Evolutionary conservation across 139 green algal species (phyloP).

Genomic region (Mesotaenium endlicherianum): DNA sequence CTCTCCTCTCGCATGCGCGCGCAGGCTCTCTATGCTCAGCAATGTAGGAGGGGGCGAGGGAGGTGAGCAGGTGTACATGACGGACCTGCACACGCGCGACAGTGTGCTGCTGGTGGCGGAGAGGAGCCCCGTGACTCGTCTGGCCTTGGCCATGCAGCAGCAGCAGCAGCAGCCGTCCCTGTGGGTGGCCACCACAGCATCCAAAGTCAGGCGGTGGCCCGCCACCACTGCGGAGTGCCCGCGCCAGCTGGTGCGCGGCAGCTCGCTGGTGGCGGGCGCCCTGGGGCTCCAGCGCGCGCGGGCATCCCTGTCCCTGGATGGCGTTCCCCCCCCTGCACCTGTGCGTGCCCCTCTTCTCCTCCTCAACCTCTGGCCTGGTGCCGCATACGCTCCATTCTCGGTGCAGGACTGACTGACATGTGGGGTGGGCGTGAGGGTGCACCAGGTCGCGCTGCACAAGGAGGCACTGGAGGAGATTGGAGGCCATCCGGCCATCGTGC

Average conservation of each 20-base stretch:
- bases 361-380: no score
- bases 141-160: no score
- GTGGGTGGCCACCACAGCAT: constrained; percentile 65
- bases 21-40: background rate
- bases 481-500: constrained; percentile 39
- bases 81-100: constrained; percentile 63
- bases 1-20: background rate
- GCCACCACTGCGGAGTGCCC: background rate
- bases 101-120: constrained; percentile 74
- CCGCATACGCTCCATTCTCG: no score
- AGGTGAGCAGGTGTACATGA: constrained; percentile 59
- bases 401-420: background rate
- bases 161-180: no score
- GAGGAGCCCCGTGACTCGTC: constrained; percentile 59
- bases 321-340: background rate
- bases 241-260: no score
- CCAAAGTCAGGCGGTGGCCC: constrained; percentile 48
- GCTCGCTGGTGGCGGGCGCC: background rate
- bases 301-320: no score
- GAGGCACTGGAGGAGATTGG: constrained; percentile 1
- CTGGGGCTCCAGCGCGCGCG: background rate
- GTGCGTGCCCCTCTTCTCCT: background rate
- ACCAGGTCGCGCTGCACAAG: constrained; percentile 13
- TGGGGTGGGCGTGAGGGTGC: no score
- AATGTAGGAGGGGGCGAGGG: no score